phyloP scores from a whole-genome alignment of 306 rosid genomes.

The Lupinus albus region DNA sequence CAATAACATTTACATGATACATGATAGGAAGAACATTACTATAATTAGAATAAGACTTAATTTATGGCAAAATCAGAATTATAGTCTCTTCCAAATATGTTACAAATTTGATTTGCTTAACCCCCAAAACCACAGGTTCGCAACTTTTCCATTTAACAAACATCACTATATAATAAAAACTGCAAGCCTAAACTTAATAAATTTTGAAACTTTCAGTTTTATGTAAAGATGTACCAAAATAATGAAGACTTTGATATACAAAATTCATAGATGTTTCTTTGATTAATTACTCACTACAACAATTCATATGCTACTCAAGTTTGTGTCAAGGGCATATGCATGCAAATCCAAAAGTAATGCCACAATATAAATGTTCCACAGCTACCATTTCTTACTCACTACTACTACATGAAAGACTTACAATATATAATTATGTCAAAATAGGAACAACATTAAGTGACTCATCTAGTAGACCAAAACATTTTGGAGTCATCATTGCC shows the following conservation, averaged over 20 bases:
- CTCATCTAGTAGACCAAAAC: slow-evolving; percentile 29
- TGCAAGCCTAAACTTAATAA: not conserved
- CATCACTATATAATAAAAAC: slow-evolving; percentile 1
- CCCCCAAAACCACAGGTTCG: slow-evolving; percentile 21
- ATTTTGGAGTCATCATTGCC: slow-evolving; percentile 21
- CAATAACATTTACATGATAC: too few relatives aligned
- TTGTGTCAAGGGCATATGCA: not conserved
- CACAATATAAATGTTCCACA: not conserved
- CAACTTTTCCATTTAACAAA: not conserved
- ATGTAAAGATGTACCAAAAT: slow-evolving; percentile 2
- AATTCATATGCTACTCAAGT: slow-evolving; percentile 18
- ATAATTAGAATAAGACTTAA: not conserved
- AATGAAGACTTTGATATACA: slow-evolving; percentile 1
- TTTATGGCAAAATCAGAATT: slow-evolving; percentile 11
- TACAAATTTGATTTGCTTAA: not conserved
- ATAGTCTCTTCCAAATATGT: slow-evolving; percentile 5
- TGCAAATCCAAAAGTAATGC: not conserved
- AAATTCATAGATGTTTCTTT: not conserved
- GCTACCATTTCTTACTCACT: slow-evolving; percentile 7
- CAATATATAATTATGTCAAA: too few relatives aligned
- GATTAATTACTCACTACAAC: slow-evolving; percentile 9
- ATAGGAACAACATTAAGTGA: not conserved
- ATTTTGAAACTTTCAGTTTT: slow-evolving; percentile 1
- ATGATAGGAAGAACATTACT: not conserved
- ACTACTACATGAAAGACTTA: too few relatives aligned